A percentile compares a stretch with the other conserved stretches of the same genome.
phyloP scores from a whole-genome alignment of 768 basidiomycete genomes.

The Auricularia cornea region DNA sequence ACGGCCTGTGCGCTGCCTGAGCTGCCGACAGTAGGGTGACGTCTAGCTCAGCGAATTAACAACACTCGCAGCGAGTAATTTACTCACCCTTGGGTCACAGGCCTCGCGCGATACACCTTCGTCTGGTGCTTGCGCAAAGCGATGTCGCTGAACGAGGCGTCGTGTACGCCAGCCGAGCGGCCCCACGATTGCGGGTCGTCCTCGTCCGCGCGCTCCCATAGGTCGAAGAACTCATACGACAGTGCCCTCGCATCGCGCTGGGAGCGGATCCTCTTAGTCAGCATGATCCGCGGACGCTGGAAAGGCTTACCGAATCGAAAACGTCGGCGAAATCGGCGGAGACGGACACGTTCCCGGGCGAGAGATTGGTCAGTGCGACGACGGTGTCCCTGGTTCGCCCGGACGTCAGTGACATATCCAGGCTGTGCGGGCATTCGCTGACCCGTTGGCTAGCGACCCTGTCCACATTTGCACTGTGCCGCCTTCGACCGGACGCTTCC shows the following conservation, averaged over 20 bases:
- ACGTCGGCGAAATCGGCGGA: constrained; percentile 23
- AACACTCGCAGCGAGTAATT: no score
- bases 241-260: constrained; percentile 3
- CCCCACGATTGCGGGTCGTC: constrained; percentile 17
- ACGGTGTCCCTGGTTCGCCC: constrained; percentile 19
- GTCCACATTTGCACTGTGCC: constrained; percentile 26
- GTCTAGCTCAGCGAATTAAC: no score
- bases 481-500: constrained; percentile 23
- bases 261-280: neutral
- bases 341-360: constrained; percentile 20
- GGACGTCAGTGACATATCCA: neutral
- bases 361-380: constrained; percentile 29
- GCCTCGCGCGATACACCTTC: constrained; percentile 13
- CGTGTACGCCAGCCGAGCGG: constrained; percentile 4
- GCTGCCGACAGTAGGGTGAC: no score
- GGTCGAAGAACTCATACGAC: constrained; percentile 19
- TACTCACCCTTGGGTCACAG: no score
- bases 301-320: constrained; percentile 24
- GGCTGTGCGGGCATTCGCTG: no score
- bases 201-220: constrained; percentile 29
- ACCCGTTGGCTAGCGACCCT: constrained; percentile 26
- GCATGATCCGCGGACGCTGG: neutral
- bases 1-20: no score
- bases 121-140: constrained; percentile 22
- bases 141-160: constrained; percentile 6